Conservation (phyloP, 768 basidiomycete species). For the Auricularia auricula-judae region DNA sequence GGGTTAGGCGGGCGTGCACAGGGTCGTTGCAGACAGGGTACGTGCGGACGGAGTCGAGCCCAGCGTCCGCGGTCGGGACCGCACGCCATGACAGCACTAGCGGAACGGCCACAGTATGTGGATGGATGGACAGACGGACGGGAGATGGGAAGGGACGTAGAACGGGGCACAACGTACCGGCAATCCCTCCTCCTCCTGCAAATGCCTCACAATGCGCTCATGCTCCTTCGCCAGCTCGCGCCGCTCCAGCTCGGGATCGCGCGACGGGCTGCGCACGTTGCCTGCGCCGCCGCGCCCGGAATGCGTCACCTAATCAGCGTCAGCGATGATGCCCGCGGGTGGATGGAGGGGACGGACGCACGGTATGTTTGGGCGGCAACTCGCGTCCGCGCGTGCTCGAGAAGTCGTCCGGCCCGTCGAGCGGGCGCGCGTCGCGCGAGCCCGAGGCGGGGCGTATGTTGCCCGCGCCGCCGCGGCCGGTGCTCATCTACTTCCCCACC, state of each 20-base stretch:
- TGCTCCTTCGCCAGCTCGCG: slow-evolving; percentile 8
- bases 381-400: slow-evolving; percentile 55
- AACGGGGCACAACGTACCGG: slow-evolving; percentile 10
- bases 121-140: too few species aligned
- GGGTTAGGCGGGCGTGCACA: too few species aligned
- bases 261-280: slow-evolving; percentile 74
- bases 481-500: slow-evolving; percentile 29
- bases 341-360: neutral
- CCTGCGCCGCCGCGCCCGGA: slow-evolving; percentile 73
- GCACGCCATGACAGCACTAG: too few species aligned
- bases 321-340: neutral
- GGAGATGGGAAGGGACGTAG: slow-evolving; percentile 15
- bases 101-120: too few species aligned
- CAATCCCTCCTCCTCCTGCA: slow-evolving; percentile 16
- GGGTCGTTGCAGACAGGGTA: too few species aligned
- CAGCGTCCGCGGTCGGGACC: too few species aligned
- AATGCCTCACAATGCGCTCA: slow-evolving; percentile 30
- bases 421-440: slow-evolving; percentile 4
- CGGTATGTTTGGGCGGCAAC: slow-evolving; percentile 8
- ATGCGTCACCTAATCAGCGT: slow-evolving; percentile 18
- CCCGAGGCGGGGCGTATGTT: slow-evolving; percentile 40
- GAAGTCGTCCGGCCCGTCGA: slow-evolving; percentile 42
- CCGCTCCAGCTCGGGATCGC: slow-evolving; percentile 25
- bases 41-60: too few species aligned
- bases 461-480: slow-evolving; percentile 59